Evolutionary conservation across 2,329 filamentous ascomycete genomes (phyloP).

Genomic region (Sclerotinia minor): DNA sequence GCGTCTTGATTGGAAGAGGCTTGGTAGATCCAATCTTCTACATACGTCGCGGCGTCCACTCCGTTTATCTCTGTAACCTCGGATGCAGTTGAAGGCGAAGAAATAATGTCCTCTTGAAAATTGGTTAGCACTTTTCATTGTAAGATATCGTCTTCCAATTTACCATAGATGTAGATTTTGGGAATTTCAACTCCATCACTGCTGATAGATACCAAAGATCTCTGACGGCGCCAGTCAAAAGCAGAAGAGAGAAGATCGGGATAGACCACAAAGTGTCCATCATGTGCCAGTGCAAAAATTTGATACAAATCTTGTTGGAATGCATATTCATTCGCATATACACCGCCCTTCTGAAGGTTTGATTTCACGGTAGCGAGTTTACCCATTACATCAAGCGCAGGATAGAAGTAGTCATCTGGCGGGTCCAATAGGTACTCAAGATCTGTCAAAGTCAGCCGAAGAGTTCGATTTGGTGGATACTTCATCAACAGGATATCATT

Average conservation of each 20-base stretch:
- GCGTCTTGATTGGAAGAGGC: constrained; percentile 44
- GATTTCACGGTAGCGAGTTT: constrained; percentile 49
- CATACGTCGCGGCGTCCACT: constrained; percentile 51
- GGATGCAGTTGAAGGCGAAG: constrained; percentile 47
- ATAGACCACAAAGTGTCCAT: constrained; percentile 62
- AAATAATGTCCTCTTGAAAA: constrained; percentile 45
- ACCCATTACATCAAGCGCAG: constrained; percentile 50
- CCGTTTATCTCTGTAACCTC: constrained; percentile 58
- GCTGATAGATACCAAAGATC: constrained; percentile 60
- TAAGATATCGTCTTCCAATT: constrained; percentile 28
- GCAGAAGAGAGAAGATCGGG: constrained; percentile 54
- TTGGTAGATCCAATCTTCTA: constrained; percentile 48
- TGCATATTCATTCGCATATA: constrained; percentile 54
- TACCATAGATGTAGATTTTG: constrained; percentile 54
- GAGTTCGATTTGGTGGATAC: neutral
- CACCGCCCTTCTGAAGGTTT: constrained; percentile 43
- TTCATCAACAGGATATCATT: neutral
- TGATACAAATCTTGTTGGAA: constrained; percentile 56
- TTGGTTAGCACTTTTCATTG: neutral
- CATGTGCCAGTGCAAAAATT: constrained; percentile 57
- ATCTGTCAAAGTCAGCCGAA: constrained; percentile 31
- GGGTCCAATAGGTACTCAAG: constrained; percentile 49
- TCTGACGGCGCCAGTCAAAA: constrained; percentile 52
- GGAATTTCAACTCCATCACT: constrained; percentile 59
- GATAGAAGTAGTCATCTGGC: constrained; percentile 52